Evolutionary conservation across 345 rosid species (phyloP).

Genomic region (Pugionium cornutum): DNA sequence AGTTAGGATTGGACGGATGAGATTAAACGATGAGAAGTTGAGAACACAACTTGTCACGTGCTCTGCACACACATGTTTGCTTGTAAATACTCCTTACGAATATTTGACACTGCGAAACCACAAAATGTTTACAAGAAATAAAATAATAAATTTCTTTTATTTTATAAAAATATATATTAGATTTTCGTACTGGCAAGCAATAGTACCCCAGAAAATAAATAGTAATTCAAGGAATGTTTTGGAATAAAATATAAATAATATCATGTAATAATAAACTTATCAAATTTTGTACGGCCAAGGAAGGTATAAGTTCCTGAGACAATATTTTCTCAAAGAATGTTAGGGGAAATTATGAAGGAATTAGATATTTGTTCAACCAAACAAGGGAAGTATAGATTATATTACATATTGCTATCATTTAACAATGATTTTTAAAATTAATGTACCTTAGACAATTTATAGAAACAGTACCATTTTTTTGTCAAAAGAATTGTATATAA

Average conservation of each 20-base stretch:
- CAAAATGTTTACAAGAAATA: too few relatives aligned
- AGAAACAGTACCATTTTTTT: background rate
- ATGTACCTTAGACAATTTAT: background rate
- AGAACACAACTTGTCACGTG: conserved; percentile 40
- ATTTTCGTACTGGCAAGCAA: conserved; percentile 34
- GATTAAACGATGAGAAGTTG: conserved; percentile 29
- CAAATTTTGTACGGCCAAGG: conserved; percentile 25
- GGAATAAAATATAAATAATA: background rate
- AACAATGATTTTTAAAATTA: background rate
- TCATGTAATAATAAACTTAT: background rate
- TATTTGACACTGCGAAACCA: too few relatives aligned
- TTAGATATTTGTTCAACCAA: conserved; percentile 20
- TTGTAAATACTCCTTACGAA: background rate
- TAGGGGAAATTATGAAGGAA: background rate
- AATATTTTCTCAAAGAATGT: background rate
- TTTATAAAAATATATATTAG: background rate
- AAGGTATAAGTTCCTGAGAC: conserved; percentile 25
- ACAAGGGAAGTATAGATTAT: conserved; percentile 34
- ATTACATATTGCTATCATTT: conserved; percentile 26
- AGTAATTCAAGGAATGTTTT: conserved; percentile 21
- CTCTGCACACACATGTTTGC: conserved; percentile 33
- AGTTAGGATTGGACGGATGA: conserved; percentile 8
- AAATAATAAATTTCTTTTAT: background rate
- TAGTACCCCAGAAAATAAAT: conserved; percentile 9
- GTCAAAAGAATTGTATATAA: background rate